Evolutionary conservation across 805 yeast genomes (phyloP), one percentile per base, ranked within the genome.

Genomic region (Wickerhamiella sorbophila): DNA sequence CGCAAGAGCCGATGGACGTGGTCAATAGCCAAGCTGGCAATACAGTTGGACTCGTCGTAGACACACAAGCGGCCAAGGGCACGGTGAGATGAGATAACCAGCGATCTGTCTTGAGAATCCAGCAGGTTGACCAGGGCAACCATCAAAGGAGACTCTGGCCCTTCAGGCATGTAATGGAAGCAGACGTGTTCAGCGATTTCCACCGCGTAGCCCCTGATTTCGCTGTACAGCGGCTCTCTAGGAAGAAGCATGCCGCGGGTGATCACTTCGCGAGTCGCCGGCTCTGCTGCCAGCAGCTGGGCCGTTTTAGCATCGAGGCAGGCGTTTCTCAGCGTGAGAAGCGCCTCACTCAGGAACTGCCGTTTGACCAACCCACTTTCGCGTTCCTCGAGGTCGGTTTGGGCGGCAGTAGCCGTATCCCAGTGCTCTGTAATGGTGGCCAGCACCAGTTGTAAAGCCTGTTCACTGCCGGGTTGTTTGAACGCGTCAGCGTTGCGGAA

Each of bases 141-240:
- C 59, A 86, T 77, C 48, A 86, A 58, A 14, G 73, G 73, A 54
- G 86, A 91, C 50, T 79, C 77, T 39, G 74, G 69, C 19, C 74
- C 68, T 21, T 79, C 80, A 24, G 91, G 87, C 3, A 86, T 75
- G 50, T 81, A 69, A 58, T 83, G 84, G 34, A 95, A 79, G 3
- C 88, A 75, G 26, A 86, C 72, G 2, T 87, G 77, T 57, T 91
- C 97, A 47, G 83, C 71, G 26, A 86, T 71, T 58, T 91, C 98
- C 40, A 84, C 59, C 12, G 77, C 63, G 56, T 83, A 82, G 36
- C 62, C 52, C 6, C 65, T 56, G 35, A 62, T 50, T 45, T 65
- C 61, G 4, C 58, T 52, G 38, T 42, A 50, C 10, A 38, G 31
- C 3, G 51, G 45, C 4, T 39, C 20, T 5, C 19, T 24, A 45